These are phyloP conservation scores for Lichtheimia corymbifera DNA, from an alignment of 371 early-diverging fungal genomes.

Conservation along the genomic window DNA sequence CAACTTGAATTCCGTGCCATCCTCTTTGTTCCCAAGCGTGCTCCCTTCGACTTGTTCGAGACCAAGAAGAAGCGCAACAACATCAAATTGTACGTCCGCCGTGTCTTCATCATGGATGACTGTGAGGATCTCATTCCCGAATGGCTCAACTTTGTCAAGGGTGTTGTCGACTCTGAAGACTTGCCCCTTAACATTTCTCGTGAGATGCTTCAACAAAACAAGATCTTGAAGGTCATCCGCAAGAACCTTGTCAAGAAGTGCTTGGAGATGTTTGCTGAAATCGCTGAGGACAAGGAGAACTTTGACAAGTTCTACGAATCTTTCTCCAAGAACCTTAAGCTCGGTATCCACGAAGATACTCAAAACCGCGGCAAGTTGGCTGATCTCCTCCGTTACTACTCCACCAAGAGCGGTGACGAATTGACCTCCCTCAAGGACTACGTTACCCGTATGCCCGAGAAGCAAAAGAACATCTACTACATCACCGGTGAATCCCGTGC, in stretches of 20 bases:
- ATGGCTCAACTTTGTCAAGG: constrained; percentile 67
- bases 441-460: constrained; percentile 78
- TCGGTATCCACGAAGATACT: constrained; percentile 78
- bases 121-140: constrained; percentile 67
- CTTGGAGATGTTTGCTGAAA: constrained; percentile 74
- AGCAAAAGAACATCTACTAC: constrained; percentile 92
- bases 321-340: constrained; percentile 73
- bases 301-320: constrained; percentile 75
- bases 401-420: constrained; percentile 65
- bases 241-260: constrained; percentile 83
- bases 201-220: constrained; percentile 85
- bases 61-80: constrained; percentile 72
- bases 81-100: constrained; percentile 84
- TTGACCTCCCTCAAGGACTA: constrained; percentile 79
- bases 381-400: constrained; percentile 74
- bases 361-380: constrained; percentile 68
- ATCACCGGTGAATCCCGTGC: constrained; percentile 96
- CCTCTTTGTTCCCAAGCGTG: constrained; percentile 77
- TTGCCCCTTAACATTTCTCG: constrained; percentile 90
- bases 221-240: constrained; percentile 75
- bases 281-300: constrained; percentile 71
- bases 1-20: constrained; percentile 78
- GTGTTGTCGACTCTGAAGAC: constrained; percentile 85
- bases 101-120: constrained; percentile 91
- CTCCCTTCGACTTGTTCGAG: constrained; percentile 64